phyloP scores from a whole-genome alignment of 495 filamentous ascomycete genomes.

The Lineolata rhizophorae region DNA sequence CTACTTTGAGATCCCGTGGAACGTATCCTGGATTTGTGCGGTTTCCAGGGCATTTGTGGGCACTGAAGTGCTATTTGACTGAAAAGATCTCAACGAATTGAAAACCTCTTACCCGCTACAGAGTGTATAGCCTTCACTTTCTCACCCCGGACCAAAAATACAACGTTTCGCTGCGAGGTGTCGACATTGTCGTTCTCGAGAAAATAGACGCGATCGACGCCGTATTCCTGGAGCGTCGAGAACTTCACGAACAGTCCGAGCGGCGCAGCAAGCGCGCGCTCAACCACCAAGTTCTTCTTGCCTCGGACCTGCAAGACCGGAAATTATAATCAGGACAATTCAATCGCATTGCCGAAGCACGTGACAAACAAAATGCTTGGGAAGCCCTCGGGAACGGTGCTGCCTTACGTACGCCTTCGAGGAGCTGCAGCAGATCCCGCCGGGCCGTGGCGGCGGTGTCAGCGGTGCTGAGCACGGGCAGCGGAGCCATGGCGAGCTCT shows the following conservation, averaged over 20 bases:
- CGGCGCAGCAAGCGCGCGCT: constrained; percentile 71
- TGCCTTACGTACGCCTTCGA: constrained; percentile 15
- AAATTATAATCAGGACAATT: neutral
- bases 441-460: constrained; percentile 14
- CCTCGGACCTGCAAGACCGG: constrained; percentile 49
- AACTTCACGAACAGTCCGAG: constrained; percentile 86
- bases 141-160: constrained; percentile 80
- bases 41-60: no score
- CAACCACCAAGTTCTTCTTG: constrained; percentile 95
- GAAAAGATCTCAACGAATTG: neutral
- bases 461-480: constrained; percentile 8
- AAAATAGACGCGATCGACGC: constrained; percentile 88
- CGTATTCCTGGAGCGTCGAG: constrained; percentile 76
- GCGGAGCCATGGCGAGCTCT: constrained; percentile 3
- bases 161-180: constrained; percentile 78
- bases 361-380: neutral
- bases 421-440: constrained; percentile 13
- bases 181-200: constrained; percentile 89
- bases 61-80: neutral
- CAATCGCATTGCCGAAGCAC: no score
- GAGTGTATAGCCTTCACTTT: constrained; percentile 56
- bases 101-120: constrained; percentile 65
- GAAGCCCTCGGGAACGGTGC: neutral
- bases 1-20: constrained; percentile 35
- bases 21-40: no score